A percentile compares a stretch with the other conserved stretches of the same genome.
Conservation (phyloP, 1,284 basidiomycete genomes). For the Cystobasidiaceae sp. region DNA sequence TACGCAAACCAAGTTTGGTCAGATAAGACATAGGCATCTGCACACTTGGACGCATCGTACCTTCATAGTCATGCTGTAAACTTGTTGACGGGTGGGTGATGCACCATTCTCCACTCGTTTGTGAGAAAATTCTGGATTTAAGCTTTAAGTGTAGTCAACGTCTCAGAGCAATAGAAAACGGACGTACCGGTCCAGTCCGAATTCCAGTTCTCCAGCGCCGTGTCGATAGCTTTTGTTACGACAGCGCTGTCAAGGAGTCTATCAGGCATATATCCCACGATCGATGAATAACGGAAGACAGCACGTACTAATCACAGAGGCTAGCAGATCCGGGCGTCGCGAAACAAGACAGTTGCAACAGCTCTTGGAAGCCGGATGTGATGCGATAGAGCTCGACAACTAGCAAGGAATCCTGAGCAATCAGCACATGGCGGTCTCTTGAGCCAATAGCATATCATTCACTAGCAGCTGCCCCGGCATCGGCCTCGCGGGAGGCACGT, state of each 20-base stretch:
- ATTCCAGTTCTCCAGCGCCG: constrained; percentile 14
- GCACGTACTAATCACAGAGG: constrained; percentile 11
- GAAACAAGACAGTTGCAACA: constrained; percentile 20
- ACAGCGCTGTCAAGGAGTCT: constrained; percentile 6
- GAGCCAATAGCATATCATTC: not conserved
- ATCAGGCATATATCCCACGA: not conserved
- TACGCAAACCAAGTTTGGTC: not conserved
- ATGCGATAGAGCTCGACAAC: constrained; percentile 20
- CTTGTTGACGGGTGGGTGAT: not conserved
- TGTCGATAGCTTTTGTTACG: constrained; percentile 16
- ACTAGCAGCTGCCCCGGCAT: constrained; percentile 23
- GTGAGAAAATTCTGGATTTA: not conserved
- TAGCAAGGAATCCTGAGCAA: not conserved
- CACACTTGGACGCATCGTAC: not conserved
- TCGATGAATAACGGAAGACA: not conserved
- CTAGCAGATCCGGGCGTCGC: not conserved
- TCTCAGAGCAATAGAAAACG: not conserved
- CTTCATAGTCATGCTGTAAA: constrained; percentile 1
- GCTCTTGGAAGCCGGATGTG: constrained; percentile 26
- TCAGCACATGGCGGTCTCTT: not conserved
- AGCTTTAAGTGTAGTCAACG: not conserved
- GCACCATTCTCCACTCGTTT: not conserved
- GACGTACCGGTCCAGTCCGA: constrained; percentile 2
- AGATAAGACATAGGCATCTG: no score
- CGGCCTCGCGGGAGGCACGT: not conserved